phyloP scores from a whole-genome alignment of 1,139 yeast genomes.

The Zygosaccharomyces pseudobailii region DNA sequence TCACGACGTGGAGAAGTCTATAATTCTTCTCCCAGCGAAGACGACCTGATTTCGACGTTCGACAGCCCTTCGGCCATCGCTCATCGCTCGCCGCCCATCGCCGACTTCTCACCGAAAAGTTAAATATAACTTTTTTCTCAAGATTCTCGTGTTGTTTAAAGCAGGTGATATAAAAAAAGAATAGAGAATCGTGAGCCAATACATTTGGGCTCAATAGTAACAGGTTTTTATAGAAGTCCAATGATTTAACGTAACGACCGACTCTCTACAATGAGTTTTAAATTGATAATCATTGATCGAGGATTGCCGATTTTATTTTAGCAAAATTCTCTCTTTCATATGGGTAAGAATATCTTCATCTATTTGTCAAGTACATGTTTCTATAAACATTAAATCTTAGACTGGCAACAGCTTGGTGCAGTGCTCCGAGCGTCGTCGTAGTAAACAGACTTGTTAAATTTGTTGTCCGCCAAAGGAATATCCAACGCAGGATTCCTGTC shows the following conservation, averaged over 20 bases:
- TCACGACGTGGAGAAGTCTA: too few species aligned
- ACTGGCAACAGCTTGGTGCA: not conserved
- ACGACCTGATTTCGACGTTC: not conserved
- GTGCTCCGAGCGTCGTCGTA: slow-evolving; percentile 28
- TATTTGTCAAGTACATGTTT: not conserved
- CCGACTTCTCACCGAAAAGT: not conserved
- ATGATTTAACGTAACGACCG: too few species aligned
- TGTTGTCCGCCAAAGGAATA: slow-evolving; percentile 68
- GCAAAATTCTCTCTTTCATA: not conserved
- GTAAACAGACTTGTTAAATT: slow-evolving; percentile 65
- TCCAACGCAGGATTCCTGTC: slow-evolving; percentile 79
- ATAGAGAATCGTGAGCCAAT: too few species aligned
- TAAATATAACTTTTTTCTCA: too few species aligned
- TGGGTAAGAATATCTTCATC: not conserved
- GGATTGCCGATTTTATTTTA: too few species aligned
- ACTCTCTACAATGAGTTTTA: too few species aligned
- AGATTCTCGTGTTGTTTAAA: too few species aligned
- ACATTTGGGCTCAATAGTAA: too few species aligned
- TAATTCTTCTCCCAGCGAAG: too few species aligned
- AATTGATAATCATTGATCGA: too few species aligned
- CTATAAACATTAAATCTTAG: not conserved
- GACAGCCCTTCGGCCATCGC: not conserved
- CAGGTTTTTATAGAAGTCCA: too few species aligned
- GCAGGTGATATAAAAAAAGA: too few species aligned
- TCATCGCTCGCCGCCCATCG: not conserved